Percentiles rank a stretch among this genome's conserved stretches.
These are phyloP conservation scores for Lactarius vividus DNA, from an alignment of 768 basidiomycete genomes.

Conservation along the genomic window DNA sequence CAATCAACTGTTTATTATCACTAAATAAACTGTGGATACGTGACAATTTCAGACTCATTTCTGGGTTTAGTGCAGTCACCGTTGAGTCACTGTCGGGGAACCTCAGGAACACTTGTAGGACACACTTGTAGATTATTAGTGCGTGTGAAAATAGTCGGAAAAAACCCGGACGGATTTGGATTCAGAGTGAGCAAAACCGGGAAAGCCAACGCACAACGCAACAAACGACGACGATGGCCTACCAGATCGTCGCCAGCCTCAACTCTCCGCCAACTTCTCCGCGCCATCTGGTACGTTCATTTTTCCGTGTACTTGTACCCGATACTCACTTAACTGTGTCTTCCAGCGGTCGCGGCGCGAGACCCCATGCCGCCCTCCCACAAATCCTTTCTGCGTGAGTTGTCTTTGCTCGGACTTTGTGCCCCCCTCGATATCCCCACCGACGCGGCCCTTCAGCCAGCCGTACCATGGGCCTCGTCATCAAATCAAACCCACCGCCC, in stretches of 20 bases:
- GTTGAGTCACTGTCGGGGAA: no score
- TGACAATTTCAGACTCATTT: no score
- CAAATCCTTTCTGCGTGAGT: slow-evolving; percentile 49
- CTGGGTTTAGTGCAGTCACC: no score
- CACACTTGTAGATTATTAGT: no score
- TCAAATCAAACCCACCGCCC: slow-evolving; percentile 58
- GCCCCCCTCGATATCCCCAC: slow-evolving; percentile 11
- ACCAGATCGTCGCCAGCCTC: slow-evolving; percentile 33
- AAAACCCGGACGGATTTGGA: not conserved
- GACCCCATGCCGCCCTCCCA: slow-evolving; percentile 44
- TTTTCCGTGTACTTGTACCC: not conserved
- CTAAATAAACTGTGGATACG: no score
- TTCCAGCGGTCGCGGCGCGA: slow-evolving; percentile 28
- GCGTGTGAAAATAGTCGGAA: not conserved
- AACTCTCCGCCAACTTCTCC: slow-evolving; percentile 29
- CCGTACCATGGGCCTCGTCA: slow-evolving; percentile 45
- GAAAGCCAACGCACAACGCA: slow-evolving; percentile 7
- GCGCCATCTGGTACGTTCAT: slow-evolving; percentile 29
- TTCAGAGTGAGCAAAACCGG: not conserved
- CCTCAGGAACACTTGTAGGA: no score
- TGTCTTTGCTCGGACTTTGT: slow-evolving; percentile 20
- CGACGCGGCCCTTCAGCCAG: not conserved
- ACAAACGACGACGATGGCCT: slow-evolving; percentile 30
- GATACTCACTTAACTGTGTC: not conserved
- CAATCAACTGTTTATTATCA: no score